phyloP scores from a whole-genome alignment of 2,329 filamentous ascomycete genomes.

The Calonectria naviculata region DNA sequence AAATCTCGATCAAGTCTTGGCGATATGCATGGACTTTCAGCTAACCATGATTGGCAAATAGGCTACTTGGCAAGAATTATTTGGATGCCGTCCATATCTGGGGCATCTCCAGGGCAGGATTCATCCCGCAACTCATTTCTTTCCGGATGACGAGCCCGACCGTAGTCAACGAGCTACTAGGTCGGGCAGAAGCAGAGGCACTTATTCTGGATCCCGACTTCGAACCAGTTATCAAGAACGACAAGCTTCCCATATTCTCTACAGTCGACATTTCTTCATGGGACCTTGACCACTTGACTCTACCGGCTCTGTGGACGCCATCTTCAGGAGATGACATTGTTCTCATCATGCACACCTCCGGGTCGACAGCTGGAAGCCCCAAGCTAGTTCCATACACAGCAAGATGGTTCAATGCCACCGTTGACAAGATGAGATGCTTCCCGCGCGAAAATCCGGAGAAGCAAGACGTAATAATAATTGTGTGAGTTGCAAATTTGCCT shows the following conservation, averaged over 20 bases:
- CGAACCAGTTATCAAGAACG: not conserved
- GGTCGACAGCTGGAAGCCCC: conserved; percentile 32
- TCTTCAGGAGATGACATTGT: conserved; percentile 7
- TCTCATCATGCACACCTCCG: conserved; percentile 34
- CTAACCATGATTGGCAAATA: not conserved
- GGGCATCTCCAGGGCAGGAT: conserved; percentile 32
- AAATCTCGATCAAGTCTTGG: fast-evolving
- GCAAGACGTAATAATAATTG: not conserved
- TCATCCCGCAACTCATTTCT: conserved; percentile 32
- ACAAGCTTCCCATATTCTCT: conserved; percentile 10
- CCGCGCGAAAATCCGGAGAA: not conserved
- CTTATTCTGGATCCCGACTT: conserved; percentile 24
- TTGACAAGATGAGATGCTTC: not conserved
- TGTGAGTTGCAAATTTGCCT: not conserved
- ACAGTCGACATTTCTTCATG: not conserved
- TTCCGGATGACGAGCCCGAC: conserved; percentile 27
- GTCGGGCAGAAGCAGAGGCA: conserved; percentile 16
- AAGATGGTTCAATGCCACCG: conserved; percentile 21
- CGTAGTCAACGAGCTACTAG: conserved; percentile 29
- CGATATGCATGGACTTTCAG: not conserved
- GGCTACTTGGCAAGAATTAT: conserved; percentile 30
- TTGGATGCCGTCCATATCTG: conserved; percentile 29
- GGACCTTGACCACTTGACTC: not conserved
- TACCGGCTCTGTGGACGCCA: not conserved
- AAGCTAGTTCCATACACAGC: conserved; percentile 34